A percentile compares a stretch with the other conserved stretches of the same genome.
Evolutionary conservation across 2,329 filamentous ascomycete genomes (phyloP).

Genomic region (Teratosphaeria pseudoeucalypti): DNA sequence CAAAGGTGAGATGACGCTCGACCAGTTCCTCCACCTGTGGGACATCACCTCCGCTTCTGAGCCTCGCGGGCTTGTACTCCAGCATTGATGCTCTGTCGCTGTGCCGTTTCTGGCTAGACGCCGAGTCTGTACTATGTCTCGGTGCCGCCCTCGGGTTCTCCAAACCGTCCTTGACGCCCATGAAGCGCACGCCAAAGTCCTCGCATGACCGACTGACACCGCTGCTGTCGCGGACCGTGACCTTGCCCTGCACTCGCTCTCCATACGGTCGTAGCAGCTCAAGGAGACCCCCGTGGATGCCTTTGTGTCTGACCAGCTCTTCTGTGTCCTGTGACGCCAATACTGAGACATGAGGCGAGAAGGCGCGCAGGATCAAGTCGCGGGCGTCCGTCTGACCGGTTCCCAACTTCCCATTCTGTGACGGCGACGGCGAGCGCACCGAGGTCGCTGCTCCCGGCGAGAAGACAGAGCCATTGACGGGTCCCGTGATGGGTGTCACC

Average conservation of each 20-base stretch:
- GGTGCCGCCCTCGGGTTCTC: conserved; percentile 27
- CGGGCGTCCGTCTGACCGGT: conserved; percentile 38
- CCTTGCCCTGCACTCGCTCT: conserved; percentile 75
- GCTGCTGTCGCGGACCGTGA: conserved; percentile 81
- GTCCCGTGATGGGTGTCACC: conserved; percentile 29
- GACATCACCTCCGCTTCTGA: conserved; percentile 43
- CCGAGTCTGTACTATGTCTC: conserved; percentile 29
- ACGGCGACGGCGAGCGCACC: conserved; percentile 28
- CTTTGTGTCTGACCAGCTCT: conserved; percentile 68
- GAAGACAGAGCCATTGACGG: conserved; percentile 32
- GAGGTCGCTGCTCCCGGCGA: conserved; percentile 28
- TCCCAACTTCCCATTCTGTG: conserved; percentile 32
- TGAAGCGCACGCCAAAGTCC: conserved; percentile 83
- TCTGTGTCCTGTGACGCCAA: conserved; percentile 83
- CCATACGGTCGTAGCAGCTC: conserved; percentile 85
- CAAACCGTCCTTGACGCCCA: conserved; percentile 51
- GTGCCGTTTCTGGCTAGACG: conserved; percentile 14
- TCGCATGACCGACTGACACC: conserved; percentile 75
- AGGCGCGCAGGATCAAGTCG: conserved; percentile 66
- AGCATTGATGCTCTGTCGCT: conserved; percentile 14
- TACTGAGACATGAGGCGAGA: conserved; percentile 80
- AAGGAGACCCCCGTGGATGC: conserved; percentile 70
- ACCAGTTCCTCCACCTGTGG: conserved; percentile 70
- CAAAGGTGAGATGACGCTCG: conserved; percentile 65
- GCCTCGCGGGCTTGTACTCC: conserved; percentile 28